These are phyloP conservation scores for Blastocystis sp. DNA, from an alignment of 352 stramenopile genomes.

Conservation along the genomic window DNA sequence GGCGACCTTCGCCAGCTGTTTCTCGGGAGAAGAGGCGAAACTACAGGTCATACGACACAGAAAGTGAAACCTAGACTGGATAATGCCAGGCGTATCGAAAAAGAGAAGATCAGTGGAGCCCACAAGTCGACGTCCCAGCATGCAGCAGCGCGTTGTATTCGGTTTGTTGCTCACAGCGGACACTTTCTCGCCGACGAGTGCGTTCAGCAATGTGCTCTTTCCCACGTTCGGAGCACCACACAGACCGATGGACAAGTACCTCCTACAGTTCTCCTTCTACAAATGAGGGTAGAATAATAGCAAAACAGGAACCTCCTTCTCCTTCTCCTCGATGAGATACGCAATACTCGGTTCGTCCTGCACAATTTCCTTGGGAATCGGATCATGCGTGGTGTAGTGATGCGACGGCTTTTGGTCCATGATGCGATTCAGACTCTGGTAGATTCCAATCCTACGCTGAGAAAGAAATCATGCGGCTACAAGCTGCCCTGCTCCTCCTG, in stretches of 20 bases:
- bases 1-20: background rate
- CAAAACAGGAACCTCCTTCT: conserved; percentile 5
- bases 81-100: conserved; percentile 76
- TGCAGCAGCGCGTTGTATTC: conserved; percentile 76
- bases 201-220: conserved; percentile 77
- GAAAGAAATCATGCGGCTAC: background rate
- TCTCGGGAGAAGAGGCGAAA: background rate
- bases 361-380: conserved; percentile 22
- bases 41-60: background rate
- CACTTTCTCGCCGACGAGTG: conserved; percentile 76
- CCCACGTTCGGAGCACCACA: conserved; percentile 76
- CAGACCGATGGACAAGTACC: conserved; percentile 31
- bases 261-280: conserved; percentile 33
- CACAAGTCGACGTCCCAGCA: conserved; percentile 75
- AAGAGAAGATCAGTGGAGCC: conserved; percentile 75
- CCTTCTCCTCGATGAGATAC: conserved; percentile 17
- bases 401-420: conserved; percentile 31
- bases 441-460: conserved; percentile 19
- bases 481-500: background rate
- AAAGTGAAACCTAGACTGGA: background rate
- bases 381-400: conserved; percentile 45
- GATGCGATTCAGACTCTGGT: conserved; percentile 5
- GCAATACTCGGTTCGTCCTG: conserved; percentile 58
- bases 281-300: background rate
- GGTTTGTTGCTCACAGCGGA: conserved; percentile 76